These are phyloP conservation scores for Trichoderma sp. DNA, from an alignment of 2,329 filamentous ascomycete genomes.

Conservation along the genomic window DNA sequence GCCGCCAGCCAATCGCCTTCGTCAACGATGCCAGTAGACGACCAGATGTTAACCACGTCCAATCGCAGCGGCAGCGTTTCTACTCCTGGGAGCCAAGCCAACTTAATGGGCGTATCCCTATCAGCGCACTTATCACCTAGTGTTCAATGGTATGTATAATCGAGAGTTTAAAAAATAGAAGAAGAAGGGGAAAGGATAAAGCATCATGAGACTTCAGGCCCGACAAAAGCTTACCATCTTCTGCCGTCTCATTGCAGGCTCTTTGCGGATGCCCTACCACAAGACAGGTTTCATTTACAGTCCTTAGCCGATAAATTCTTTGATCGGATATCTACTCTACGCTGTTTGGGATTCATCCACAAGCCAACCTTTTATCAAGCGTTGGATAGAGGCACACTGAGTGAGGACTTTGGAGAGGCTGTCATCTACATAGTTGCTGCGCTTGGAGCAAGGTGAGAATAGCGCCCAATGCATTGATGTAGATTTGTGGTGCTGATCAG, in stretches of 20 bases:
- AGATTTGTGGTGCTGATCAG: too few species aligned
- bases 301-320: background rate
- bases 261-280: background rate
- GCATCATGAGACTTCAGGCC: background rate
- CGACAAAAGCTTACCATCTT: background rate
- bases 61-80: background rate
- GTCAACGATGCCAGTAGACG: background rate
- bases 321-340: constrained; percentile 10
- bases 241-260: background rate
- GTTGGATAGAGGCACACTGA: constrained; percentile 6
- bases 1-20: background rate
- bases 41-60: background rate
- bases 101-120: background rate
- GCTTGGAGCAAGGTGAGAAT: background rate
- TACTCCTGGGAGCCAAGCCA: background rate
- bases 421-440: constrained; percentile 11
- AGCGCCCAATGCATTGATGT: background rate
- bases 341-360: constrained; percentile 2
- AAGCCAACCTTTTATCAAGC: background rate
- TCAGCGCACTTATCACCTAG: background rate
- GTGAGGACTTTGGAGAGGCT: constrained; percentile 1
- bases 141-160: background rate
- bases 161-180: background rate
- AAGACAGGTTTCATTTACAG: background rate
- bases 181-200: background rate